Percentiles rank a stretch among this genome's conserved stretches.
Conservation (phyloP, 441 rosid species). For the Manihot esculenta region DNA sequence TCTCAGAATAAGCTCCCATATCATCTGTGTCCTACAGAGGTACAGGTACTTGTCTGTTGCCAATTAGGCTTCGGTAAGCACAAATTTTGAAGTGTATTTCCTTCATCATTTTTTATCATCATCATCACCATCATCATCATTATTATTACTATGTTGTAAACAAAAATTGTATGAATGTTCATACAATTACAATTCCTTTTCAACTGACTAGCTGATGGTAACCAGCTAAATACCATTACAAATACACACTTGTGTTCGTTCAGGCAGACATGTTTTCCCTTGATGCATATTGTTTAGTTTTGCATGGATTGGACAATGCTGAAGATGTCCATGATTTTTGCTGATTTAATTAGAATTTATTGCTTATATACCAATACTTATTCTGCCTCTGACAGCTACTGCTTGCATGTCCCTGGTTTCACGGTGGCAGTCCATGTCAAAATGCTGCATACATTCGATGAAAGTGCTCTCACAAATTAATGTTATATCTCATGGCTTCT, state of each 20-base stretch:
- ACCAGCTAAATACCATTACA: background rate
- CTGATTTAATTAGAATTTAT: background rate
- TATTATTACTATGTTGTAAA: background rate
- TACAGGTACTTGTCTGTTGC: conserved; percentile 41
- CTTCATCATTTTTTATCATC: background rate
- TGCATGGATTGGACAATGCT: background rate
- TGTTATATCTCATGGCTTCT: conserved; percentile 1
- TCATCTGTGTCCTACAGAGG: conserved; percentile 51
- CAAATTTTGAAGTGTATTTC: background rate
- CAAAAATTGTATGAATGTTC: background rate
- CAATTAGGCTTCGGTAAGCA: background rate
- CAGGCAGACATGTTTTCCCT: background rate
- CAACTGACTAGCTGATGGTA: background rate
- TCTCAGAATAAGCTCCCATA: conserved; percentile 80
- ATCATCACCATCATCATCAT: no score
- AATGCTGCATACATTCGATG: background rate
- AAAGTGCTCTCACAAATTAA: background rate
- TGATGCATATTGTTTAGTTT: background rate
- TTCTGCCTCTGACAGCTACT: background rate
- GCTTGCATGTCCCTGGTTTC: background rate
- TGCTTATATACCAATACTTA: background rate
- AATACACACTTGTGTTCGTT: background rate
- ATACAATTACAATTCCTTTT: background rate
- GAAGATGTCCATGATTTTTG: conserved; percentile 7
- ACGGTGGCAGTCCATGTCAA: background rate